Percentiles rank a stretch among this genome's conserved stretches.
These are phyloP conservation scores for Echinochloa phyllopogon DNA, from an alignment of 176 grass and related monocot genomes.

Conservation along the genomic window DNA sequence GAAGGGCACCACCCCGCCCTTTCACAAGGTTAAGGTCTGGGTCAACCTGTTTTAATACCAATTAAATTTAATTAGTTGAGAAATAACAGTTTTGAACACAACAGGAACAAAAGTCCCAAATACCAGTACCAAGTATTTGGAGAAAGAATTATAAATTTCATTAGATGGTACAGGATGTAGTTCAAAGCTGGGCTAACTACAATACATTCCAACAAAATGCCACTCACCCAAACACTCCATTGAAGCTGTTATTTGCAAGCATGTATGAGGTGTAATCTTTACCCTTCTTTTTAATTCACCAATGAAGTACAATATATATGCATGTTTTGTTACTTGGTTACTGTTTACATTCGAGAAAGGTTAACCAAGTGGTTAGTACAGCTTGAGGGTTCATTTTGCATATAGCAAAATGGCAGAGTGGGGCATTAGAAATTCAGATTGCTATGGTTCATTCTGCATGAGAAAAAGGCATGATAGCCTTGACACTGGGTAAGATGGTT, in stretches of 20 bases:
- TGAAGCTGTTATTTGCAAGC: background rate
- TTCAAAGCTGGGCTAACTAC: background rate
- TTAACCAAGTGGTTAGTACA: background rate
- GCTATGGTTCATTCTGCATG: background rate
- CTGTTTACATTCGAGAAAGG: background rate
- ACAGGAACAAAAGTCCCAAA: background rate
- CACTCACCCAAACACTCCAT: background rate
- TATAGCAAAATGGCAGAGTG: background rate
- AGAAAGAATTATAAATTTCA: background rate
- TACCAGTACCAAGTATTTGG: background rate
- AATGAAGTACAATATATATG: background rate
- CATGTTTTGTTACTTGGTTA: background rate
- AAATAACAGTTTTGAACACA: background rate
- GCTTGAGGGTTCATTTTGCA: background rate
- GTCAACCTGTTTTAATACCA: slow-evolving; percentile 66
- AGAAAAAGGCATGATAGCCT: background rate
- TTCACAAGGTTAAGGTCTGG: slow-evolving; percentile 98
- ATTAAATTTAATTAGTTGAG: background rate
- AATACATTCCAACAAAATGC: background rate
- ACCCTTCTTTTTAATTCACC: background rate
- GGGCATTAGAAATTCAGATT: background rate
- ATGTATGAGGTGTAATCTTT: background rate
- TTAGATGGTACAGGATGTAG: background rate
- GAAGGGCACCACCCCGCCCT: slow-evolving; percentile 91
- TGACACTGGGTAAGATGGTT: no score